Conservation (phyloP, 805 yeast genomes). For the Dipodascopsis uninucleata region DNA sequence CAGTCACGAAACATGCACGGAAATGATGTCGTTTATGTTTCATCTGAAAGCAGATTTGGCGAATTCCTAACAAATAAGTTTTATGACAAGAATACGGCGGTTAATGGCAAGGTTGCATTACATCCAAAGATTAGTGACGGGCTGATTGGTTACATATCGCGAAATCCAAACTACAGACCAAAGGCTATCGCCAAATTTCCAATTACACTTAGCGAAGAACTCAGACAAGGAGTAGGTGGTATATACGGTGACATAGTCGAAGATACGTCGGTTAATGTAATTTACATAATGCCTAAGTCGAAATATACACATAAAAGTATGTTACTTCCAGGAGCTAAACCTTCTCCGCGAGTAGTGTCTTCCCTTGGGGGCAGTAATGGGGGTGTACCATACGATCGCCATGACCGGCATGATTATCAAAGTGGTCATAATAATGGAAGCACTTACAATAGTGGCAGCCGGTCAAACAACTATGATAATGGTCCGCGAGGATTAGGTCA, state of each 20-base stretch:
- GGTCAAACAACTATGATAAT: too few relatives aligned
- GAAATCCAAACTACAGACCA: slow-evolving; percentile 26
- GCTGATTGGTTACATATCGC: slow-evolving; percentile 36
- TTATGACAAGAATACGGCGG: slow-evolving; percentile 33
- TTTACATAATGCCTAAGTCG: slow-evolving; percentile 60
- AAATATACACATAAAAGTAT: slow-evolving; percentile 66
- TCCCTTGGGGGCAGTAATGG: too few relatives aligned
- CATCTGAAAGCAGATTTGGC: slow-evolving; percentile 56
- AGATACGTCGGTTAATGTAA: slow-evolving; percentile 43
- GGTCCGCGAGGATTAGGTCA: too few relatives aligned
- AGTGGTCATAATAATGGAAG: too few relatives aligned
- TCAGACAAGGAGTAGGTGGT: slow-evolving; percentile 3
- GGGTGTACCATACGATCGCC: too few relatives aligned
- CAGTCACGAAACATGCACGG: slow-evolving; percentile 63
- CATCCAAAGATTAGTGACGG: slow-evolving; percentile 27
- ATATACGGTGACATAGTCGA: slow-evolving; percentile 39
- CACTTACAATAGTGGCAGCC: too few relatives aligned
- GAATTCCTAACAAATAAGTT: slow-evolving; percentile 39
- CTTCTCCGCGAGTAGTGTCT: slow-evolving; percentile 57
- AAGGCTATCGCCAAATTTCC: slow-evolving; percentile 20
- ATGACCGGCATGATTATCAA: too few relatives aligned
- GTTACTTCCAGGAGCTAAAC: slow-evolving; percentile 73
- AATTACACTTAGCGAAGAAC: slow-evolving; percentile 15
- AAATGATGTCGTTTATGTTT: slow-evolving; percentile 64
- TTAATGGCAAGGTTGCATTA: slow-evolving; percentile 4